These are phyloP conservation scores for Linderniella brevidens DNA, from an alignment of 257 asterid species.

Conservation along the genomic window DNA sequence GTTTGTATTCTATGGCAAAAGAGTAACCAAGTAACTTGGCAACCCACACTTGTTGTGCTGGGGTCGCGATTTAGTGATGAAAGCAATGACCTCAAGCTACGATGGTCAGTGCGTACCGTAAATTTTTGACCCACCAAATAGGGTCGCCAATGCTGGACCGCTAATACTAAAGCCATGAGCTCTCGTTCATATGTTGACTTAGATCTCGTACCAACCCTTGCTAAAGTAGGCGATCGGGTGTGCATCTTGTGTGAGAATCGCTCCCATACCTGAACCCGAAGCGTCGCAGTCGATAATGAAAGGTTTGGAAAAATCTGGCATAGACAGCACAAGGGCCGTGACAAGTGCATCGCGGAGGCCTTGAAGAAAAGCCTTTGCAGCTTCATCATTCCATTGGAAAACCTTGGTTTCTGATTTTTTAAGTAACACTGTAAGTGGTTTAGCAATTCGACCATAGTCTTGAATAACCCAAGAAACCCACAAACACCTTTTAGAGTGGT, in stretches of 20 bases:
- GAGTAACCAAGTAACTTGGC: neutral
- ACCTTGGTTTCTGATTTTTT: neutral
- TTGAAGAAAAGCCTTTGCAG: neutral
- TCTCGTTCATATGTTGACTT: constrained; percentile 5
- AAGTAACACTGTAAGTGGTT: neutral
- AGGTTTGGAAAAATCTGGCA: neutral
- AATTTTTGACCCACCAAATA: neutral
- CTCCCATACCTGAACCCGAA: neutral
- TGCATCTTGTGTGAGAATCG: too few relatives aligned
- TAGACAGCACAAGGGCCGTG: neutral
- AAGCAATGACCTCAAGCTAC: neutral
- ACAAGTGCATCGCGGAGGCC: neutral
- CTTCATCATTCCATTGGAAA: neutral
- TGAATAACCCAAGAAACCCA: neutral
- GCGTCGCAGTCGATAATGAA: constrained; percentile 2
- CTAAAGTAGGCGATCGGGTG: constrained; percentile 2
- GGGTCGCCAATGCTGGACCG: constrained; percentile 2
- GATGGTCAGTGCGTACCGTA: neutral
- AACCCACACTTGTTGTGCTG: constrained; percentile 3
- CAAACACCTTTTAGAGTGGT: neutral
- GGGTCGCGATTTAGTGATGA: neutral
- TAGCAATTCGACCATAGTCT: neutral
- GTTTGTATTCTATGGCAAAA: neutral
- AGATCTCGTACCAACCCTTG: neutral
- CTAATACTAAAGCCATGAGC: neutral